Conservation (phyloP, 495 filamentous ascomycete species). For the Corynascus novoguineensis region DNA sequence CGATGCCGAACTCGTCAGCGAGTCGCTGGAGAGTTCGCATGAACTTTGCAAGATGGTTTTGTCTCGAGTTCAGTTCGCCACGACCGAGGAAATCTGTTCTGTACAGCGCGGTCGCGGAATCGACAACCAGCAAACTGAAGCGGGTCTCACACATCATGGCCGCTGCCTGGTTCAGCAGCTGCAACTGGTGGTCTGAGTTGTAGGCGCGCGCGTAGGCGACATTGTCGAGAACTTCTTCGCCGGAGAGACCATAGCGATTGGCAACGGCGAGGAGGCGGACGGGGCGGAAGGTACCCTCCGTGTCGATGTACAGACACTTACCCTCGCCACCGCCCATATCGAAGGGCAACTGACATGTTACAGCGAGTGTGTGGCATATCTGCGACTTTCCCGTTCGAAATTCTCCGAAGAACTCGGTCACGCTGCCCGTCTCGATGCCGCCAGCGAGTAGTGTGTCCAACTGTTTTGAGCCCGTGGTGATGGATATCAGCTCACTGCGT, state of each 20-base stretch:
- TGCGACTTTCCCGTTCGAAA: conserved; percentile 98
- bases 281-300: conserved; percentile 93
- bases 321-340: conserved; percentile 99
- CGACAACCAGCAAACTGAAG: conserved; percentile 91
- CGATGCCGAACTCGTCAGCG: conserved; percentile 96
- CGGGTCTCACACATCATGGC: conserved; percentile 99
- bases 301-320: conserved; percentile 99
- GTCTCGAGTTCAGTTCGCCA: conserved; percentile 82
- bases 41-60: conserved; percentile 95
- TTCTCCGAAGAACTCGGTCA: conserved; percentile 98
- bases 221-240: conserved; percentile 96
- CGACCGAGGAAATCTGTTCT: conserved; percentile 93
- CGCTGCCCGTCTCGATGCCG: conserved; percentile 92
- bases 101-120: conserved; percentile 91
- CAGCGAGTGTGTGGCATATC: conserved; percentile 96
- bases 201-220: conserved; percentile 96
- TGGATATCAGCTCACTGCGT: conserved; percentile 91
- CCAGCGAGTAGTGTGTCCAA: conserved; percentile 92
- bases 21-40: conserved; percentile 90
- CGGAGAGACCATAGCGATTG: conserved; percentile 86
- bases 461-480: conserved; percentile 95
- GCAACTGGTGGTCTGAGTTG: conserved; percentile 95
- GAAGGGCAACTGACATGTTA: conserved; percentile 94
- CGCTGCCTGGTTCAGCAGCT: conserved; percentile 88
- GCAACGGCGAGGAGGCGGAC: conserved; percentile 87